A percentile compares a stretch with the other conserved stretches of the same genome.
Evolutionary conservation across 2,329 filamentous ascomycete species (phyloP).

Genomic region (Dactylonectria estremocensis): DNA sequence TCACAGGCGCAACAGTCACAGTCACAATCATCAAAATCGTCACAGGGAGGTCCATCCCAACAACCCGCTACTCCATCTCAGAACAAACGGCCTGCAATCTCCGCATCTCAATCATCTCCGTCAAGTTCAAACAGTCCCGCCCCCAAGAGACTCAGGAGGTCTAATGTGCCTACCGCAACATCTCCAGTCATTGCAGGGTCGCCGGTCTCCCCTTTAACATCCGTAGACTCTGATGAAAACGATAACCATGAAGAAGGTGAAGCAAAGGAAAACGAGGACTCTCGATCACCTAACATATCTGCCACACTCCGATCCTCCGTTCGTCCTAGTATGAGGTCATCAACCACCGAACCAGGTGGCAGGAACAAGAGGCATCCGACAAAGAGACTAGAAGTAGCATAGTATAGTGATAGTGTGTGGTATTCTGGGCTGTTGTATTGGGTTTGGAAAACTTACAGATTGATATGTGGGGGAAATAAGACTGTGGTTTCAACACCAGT

Average conservation of each 20-base stretch:
- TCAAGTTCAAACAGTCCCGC: neutral
- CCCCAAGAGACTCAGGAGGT: constrained; percentile 5
- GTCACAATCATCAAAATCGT: constrained; percentile 1
- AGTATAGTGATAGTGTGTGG: constrained; percentile 7
- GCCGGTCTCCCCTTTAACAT: constrained; percentile 1
- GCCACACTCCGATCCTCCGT: constrained; percentile 4
- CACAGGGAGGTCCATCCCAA: neutral
- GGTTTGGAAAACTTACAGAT: no score
- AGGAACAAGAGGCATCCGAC: neutral
- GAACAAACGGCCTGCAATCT: constrained; percentile 19
- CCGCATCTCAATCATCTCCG: neutral
- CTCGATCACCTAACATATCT: constrained; percentile 3
- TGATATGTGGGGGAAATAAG: no score
- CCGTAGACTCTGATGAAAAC: constrained; percentile 8
- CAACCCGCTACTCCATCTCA: constrained; percentile 16
- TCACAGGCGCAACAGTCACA: neutral
- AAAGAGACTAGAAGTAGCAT: constrained; percentile 4
- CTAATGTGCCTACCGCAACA: neutral
- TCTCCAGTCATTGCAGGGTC: neutral
- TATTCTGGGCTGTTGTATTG: no score
- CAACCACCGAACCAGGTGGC: neutral
- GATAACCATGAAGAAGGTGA: neutral
- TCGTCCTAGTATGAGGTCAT: neutral
- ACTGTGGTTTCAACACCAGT: no score
- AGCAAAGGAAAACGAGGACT: no score